Evolutionary conservation across 176 grass and related monocot genomes (phyloP).

Genomic region (Lolium rigidum): DNA sequence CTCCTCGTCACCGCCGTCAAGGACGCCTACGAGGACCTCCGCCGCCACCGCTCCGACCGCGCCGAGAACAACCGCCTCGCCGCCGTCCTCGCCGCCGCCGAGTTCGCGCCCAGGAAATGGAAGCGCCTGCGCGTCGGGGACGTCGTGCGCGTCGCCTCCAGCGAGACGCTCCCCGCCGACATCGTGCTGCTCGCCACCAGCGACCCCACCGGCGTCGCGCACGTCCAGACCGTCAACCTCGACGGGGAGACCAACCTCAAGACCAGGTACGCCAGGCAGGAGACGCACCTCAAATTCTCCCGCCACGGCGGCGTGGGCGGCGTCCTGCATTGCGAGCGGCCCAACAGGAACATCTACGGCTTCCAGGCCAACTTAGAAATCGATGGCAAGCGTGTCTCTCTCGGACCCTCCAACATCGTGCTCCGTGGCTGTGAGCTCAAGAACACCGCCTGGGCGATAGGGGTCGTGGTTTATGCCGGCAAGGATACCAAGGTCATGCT

Average conservation of each 20-base stretch:
- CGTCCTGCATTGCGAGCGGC: slow-evolving; percentile 62
- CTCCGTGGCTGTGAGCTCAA: slow-evolving; percentile 91
- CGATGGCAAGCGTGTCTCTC: slow-evolving; percentile 52
- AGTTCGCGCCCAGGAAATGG: slow-evolving; percentile 69
- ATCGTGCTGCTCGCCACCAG: slow-evolving; percentile 79
- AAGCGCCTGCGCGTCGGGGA: slow-evolving; percentile 81
- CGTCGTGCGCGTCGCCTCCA: slow-evolving; percentile 60
- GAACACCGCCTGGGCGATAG: slow-evolving; percentile 79
- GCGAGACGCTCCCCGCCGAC: slow-evolving; percentile 72
- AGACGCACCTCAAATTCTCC: slow-evolving; percentile 60
- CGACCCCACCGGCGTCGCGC: slow-evolving; percentile 75
- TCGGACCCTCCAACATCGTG: slow-evolving; percentile 80
- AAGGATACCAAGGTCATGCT: slow-evolving; percentile 96
- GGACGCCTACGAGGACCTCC: slow-evolving; percentile 94
- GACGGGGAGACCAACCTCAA: slow-evolving; percentile 94
- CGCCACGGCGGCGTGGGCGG: slow-evolving; percentile 33
- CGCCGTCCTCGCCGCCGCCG: slow-evolving; percentile 46
- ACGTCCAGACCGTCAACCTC: slow-evolving; percentile 92
- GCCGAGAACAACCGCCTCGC: slow-evolving; percentile 71
- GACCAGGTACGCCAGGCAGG: slow-evolving; percentile 79
- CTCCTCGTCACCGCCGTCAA: slow-evolving; percentile 88
- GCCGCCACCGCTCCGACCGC: slow-evolving; percentile 80
- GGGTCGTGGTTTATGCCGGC: slow-evolving; percentile 84
- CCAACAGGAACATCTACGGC: slow-evolving; percentile 79
- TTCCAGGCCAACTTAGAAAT: slow-evolving; percentile 81